These are phyloP conservation scores for Penicillium egyptiacum DNA, from an alignment of 495 filamentous ascomycete genomes.

Conservation along the genomic window DNA sequence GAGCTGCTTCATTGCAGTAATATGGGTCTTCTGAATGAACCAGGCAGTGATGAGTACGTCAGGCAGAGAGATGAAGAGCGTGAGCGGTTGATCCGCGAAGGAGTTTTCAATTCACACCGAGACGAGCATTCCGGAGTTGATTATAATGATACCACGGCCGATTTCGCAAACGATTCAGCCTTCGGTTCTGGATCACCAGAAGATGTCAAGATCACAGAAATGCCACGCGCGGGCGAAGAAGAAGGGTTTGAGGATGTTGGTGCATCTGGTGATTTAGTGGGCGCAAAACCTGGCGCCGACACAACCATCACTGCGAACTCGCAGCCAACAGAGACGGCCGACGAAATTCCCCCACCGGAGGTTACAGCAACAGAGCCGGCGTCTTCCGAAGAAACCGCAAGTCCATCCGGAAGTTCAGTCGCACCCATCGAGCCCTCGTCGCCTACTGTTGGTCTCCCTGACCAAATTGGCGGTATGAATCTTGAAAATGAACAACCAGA, in stretches of 20 bases:
- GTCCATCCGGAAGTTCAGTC: slow-evolving; percentile 7
- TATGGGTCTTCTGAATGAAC: slow-evolving; percentile 94
- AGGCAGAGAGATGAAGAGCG: slow-evolving; percentile 77
- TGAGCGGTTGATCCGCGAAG: slow-evolving; percentile 71
- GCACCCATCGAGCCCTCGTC: slow-evolving; percentile 40
- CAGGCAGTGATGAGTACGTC: slow-evolving; percentile 86
- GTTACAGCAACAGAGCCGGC: slow-evolving; percentile 20
- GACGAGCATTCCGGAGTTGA: slow-evolving; percentile 46
- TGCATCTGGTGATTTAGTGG: slow-evolving; percentile 62
- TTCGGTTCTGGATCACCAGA: slow-evolving; percentile 42
- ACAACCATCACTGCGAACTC: slow-evolving; percentile 21
- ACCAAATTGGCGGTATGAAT: slow-evolving; percentile 52
- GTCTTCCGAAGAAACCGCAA: slow-evolving; percentile 21
- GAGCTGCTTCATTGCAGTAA: slow-evolving; percentile 98
- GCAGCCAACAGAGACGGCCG: slow-evolving; percentile 3
- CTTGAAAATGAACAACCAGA: slow-evolving; percentile 42
- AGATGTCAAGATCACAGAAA: slow-evolving; percentile 56
- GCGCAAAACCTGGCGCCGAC: slow-evolving; percentile 56
- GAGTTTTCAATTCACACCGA: slow-evolving; percentile 42
- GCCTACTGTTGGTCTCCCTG: slow-evolving; percentile 51
- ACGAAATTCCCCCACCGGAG: slow-evolving; percentile 5
- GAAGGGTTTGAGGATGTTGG: slow-evolving; percentile 94
- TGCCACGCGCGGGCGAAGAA: slow-evolving; percentile 79
- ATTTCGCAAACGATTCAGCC: slow-evolving; percentile 42
- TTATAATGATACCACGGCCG: slow-evolving; percentile 50